A percentile compares a stretch with the other conserved stretches of the same genome.
These are phyloP conservation scores for Monosporascus ibericus DNA, from an alignment of 2,329 filamentous ascomycete species.

Conservation along the genomic window DNA sequence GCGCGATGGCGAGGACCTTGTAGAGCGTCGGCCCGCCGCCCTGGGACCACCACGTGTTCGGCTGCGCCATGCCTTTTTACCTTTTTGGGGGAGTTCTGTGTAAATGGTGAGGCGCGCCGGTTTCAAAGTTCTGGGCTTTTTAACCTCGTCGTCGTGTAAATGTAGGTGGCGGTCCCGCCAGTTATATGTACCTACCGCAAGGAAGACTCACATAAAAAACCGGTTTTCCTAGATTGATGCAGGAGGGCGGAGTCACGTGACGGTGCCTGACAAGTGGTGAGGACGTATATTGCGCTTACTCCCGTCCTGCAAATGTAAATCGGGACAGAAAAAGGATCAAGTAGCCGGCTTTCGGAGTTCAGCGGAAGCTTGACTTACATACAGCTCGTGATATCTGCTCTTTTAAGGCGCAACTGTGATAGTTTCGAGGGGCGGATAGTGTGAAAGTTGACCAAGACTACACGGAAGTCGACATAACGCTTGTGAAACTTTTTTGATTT, in stretches of 20 bases:
- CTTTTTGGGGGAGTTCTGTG: background rate
- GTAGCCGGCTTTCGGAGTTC: too few species aligned
- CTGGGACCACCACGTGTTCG: background rate
- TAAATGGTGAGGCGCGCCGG: background rate
- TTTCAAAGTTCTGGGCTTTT: conserved; percentile 11
- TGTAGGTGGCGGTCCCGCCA: conserved; percentile 3
- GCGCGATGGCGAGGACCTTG: conserved; percentile 52
- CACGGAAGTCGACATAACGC: too few species aligned
- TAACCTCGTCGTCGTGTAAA: background rate
- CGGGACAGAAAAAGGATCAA: too few species aligned
- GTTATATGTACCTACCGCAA: conserved; percentile 7
- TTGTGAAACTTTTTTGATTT: background rate
- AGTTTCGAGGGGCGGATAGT: too few species aligned
- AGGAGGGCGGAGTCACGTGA: conserved; percentile 22
- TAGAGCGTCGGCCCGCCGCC: conserved; percentile 47
- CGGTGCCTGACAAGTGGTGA: background rate
- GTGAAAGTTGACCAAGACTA: too few species aligned
- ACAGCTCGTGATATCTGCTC: too few species aligned
- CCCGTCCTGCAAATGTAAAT: too few species aligned
- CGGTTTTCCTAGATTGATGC: conserved; percentile 3
- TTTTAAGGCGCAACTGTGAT: too few species aligned
- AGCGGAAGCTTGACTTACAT: too few species aligned
- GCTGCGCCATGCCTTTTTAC: background rate
- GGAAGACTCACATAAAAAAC: background rate
- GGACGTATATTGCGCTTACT: too few species aligned